phyloP scores from a whole-genome alignment of 2,329 filamentous ascomycete genomes.

The Akanthomyces muscarius region DNA sequence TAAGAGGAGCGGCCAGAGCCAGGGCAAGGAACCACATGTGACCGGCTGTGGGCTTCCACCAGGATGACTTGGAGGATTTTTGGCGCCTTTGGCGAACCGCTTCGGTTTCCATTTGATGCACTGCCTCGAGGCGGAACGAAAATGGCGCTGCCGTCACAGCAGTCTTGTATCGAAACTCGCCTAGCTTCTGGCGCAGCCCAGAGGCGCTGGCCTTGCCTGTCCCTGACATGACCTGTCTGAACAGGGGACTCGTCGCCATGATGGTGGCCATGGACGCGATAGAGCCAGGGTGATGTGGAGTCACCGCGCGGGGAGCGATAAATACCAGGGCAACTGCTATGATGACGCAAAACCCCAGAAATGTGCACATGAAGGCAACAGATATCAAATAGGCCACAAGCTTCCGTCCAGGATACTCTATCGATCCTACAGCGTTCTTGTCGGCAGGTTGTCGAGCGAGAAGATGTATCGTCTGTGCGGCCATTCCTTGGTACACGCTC shows the following conservation, averaged over 20 bases:
- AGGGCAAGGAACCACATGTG: slow-evolving; percentile 25
- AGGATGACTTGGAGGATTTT: slow-evolving; percentile 6
- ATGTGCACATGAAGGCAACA: slow-evolving; percentile 15
- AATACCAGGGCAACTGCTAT: slow-evolving; percentile 10
- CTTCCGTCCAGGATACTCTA: slow-evolving; percentile 14
- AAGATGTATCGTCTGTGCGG: slow-evolving; percentile 16
- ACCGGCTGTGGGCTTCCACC: slow-evolving; percentile 25
- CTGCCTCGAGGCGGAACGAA: neutral
- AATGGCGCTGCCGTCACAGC: neutral
- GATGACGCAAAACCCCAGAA: slow-evolving; percentile 3
- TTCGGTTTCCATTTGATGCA: neutral
- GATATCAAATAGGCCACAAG: slow-evolving; percentile 17
- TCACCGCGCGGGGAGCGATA: slow-evolving; percentile 14
- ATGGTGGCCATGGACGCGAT: slow-evolving; percentile 14
- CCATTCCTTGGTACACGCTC: slow-evolving; percentile 17
- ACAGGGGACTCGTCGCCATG: slow-evolving; percentile 17
- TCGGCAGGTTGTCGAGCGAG: slow-evolving; percentile 10
- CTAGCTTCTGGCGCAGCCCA: neutral
- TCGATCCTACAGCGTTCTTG: neutral
- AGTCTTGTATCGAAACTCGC: neutral
- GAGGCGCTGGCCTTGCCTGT: neutral
- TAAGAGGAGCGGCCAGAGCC: slow-evolving; percentile 23
- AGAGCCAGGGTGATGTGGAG: slow-evolving; percentile 17
- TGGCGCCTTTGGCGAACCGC: neutral
- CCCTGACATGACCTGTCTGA: slow-evolving; percentile 6